Conservation (phyloP, 768 basidiomycete genomes). For the Boletus edulis region DNA sequence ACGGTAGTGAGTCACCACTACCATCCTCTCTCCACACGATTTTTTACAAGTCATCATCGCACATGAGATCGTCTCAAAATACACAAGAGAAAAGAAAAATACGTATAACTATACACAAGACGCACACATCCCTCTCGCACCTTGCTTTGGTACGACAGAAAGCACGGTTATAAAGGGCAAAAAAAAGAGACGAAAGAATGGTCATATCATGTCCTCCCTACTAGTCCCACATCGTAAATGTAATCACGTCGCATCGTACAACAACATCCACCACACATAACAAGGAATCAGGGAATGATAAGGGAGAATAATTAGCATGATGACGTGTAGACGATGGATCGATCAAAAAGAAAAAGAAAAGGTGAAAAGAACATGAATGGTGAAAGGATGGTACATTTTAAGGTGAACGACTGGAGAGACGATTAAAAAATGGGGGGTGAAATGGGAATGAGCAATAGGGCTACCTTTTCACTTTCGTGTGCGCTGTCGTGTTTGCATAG, state of each 20-base stretch:
- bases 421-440: too few relatives aligned
- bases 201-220: not conserved
- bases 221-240: too few relatives aligned
- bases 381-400: conserved; percentile 5
- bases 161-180: too few relatives aligned
- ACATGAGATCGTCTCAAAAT: too few relatives aligned
- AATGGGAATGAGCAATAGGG: not conserved
- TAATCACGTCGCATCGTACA: conserved; percentile 2
- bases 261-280: not conserved
- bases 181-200: not conserved
- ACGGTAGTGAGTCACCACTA: too few relatives aligned
- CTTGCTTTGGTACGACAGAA: too few relatives aligned
- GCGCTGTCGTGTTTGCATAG: not conserved
- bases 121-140: too few relatives aligned
- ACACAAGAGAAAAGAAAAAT: not conserved
- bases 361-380: not conserved
- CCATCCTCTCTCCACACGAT: too few relatives aligned
- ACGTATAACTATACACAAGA: conserved; percentile 1
- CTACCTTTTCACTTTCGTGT: not conserved
- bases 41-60: too few relatives aligned
- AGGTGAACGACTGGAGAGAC: not conserved
- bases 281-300: too few relatives aligned
- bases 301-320: not conserved
- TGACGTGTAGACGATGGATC: not conserved
- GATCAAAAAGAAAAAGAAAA: not conserved